Evolutionary conservation across 148 eudicot species (phyloP), one percentile per base, ranked within the genome.

Genomic region (Oxyria digyna): DNA sequence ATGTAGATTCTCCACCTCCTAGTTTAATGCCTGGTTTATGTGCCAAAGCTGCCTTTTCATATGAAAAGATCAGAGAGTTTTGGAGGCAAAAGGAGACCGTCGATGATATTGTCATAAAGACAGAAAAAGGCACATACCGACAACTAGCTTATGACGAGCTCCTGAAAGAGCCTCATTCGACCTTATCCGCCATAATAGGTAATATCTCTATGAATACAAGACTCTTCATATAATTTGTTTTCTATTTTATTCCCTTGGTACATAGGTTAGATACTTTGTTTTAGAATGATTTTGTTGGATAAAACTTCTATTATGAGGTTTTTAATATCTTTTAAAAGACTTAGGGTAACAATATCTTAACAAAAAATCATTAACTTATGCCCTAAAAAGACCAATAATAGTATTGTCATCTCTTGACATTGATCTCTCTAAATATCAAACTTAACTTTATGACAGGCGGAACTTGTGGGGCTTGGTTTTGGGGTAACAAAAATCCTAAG

Each of bases 181-280:
- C 89, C n/a, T 41, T 91, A 68, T 91, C 95, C 57, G 77, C 88
- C 68, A 82, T 91, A 64, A 76, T 91, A 72, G 97, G 97, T 91
- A 82, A 15, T 38, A 37, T 66, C 38, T 59, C 65, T 59, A 29
- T 31, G 20, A 3, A 59, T 14, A 59, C 21, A 27, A 29, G 65
- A 27, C 65, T n/a, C n/a, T n/a, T n/a, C n/a, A n/a, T n/a, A n/a
- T n/a, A n/a, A n/a, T n/a, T n/a, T n/a, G 18, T 59, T 57, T 14
- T 52, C 23, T 29, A 18, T n/a, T n/a, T n/a, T n/a, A n/a, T n/a
- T n/a, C n/a, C n/a, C n/a, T n/a, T n/a, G n/a, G n/a, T n/a, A n/a
- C 37, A 33, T 33, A 33, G 37, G 5, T 33, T 33, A 33, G 5
- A 5, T 5, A 33, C 37, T 5, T 33, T n/a, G n/a, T n/a, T n/a